Conservation (phyloP, 2,329 filamentous ascomycete genomes). For the Penicillium sp. region DNA sequence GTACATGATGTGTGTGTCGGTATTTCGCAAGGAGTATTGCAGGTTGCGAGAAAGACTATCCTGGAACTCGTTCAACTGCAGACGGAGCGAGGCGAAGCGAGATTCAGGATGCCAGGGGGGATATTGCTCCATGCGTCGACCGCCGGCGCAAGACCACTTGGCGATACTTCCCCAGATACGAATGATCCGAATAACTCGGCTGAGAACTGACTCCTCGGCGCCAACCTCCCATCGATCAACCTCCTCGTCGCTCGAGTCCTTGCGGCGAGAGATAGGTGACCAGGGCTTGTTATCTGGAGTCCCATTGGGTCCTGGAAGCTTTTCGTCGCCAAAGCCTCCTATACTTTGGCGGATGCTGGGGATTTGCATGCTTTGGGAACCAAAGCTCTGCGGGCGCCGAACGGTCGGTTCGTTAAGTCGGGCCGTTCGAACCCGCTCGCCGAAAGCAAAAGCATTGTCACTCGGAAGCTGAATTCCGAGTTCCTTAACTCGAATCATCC, state of each 20-base stretch:
- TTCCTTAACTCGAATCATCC: constrained; percentile 52
- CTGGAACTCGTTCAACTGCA: constrained; percentile 50
- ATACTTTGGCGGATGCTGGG: constrained; percentile 43
- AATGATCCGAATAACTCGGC: constrained; percentile 54
- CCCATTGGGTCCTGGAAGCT: constrained; percentile 32
- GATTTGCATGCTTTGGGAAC: constrained; percentile 43
- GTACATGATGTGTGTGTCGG: constrained; percentile 53
- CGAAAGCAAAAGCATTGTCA: constrained; percentile 56
- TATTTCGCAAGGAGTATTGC: constrained; percentile 52
- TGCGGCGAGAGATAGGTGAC: constrained; percentile 41
- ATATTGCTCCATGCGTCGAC: constrained; percentile 50
- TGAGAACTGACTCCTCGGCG: constrained; percentile 52
- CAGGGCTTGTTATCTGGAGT: constrained; percentile 37
- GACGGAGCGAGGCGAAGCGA: constrained; percentile 48
- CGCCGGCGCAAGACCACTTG: constrained; percentile 55
- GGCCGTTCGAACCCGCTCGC: constrained; percentile 53
- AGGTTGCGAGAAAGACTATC: constrained; percentile 52
- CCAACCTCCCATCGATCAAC: constrained; percentile 54
- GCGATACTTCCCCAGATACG: constrained; percentile 57
- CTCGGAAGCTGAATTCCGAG: constrained; percentile 56
- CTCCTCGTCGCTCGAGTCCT: constrained; percentile 42
- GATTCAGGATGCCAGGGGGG: constrained; percentile 55
- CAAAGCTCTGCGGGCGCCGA: constrained; percentile 40
- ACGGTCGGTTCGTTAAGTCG: constrained; percentile 46
- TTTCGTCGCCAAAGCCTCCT: constrained; percentile 39